phyloP scores from a whole-genome alignment of 1,284 basidiomycete genomes.

The Omphalotus olearius region DNA sequence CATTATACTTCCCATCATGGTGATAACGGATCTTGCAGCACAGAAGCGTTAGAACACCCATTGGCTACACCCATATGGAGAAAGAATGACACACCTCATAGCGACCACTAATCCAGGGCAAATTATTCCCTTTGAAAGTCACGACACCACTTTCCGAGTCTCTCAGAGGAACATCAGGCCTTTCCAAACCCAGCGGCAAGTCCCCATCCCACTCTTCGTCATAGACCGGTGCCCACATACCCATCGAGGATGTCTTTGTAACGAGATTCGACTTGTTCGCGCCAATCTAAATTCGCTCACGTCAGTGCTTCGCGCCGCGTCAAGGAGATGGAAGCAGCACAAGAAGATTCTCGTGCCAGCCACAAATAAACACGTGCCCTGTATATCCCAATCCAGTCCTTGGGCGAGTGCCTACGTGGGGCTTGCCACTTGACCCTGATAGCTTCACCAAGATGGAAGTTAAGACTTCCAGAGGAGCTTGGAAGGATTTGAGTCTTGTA shows the following conservation, averaged over 20 bases:
- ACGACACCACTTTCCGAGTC: conserved; percentile 63
- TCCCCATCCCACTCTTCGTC: conserved; percentile 94
- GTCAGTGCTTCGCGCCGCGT: no score
- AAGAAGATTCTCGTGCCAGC: no score
- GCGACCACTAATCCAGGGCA: conserved; percentile 84
- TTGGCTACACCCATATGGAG: background rate
- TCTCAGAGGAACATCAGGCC: conserved; percentile 28
- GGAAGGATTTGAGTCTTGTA: conserved; percentile 70
- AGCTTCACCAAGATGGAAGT: conserved; percentile 89
- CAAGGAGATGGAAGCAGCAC: no score
- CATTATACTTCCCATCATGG: conserved; percentile 94
- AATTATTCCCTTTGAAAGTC: conserved; percentile 69
- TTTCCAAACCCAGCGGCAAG: conserved; percentile 52
- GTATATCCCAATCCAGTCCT: conserved; percentile 97
- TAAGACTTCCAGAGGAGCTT: conserved; percentile 43
- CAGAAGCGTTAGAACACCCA: conserved; percentile 5
- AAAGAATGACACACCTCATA: conserved; percentile 71
- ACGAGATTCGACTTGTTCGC: conserved; percentile 81
- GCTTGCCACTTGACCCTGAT: conserved; percentile 88
- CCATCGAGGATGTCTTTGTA: conserved; percentile 84
- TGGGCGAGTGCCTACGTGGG: conserved; percentile 83
- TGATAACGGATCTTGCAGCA: conserved; percentile 73
- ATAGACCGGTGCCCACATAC: conserved; percentile 91
- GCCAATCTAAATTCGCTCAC: conserved; percentile 53
- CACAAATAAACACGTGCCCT: conserved; percentile 38